Conservation (phyloP, 805 yeast genomes). For the Pichia heedii region DNA sequence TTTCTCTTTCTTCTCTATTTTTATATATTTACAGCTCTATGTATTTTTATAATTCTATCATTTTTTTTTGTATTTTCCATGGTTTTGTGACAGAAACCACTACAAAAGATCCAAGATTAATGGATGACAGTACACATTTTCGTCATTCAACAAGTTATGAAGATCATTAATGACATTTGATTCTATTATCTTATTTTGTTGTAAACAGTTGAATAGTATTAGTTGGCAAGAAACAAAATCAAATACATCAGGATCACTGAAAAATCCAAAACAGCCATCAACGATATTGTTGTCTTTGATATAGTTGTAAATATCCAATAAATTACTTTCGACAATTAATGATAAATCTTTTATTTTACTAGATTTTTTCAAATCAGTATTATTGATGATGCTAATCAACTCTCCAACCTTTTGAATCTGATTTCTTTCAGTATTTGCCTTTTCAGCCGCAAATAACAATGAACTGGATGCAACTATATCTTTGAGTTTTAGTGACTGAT, state of each 20-base stretch:
- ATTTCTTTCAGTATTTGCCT: constrained; percentile 56
- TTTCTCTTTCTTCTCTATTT: too few species aligned
- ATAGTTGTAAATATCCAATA: constrained; percentile 4
- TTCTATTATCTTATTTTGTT: neutral
- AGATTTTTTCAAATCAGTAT: neutral
- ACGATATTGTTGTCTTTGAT: constrained; percentile 7
- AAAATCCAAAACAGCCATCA: constrained; percentile 27
- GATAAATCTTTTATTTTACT: neutral
- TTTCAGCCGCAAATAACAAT: constrained; percentile 57
- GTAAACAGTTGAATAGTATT: constrained; percentile 6
- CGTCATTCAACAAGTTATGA: neutral
- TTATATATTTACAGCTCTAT: too few species aligned
- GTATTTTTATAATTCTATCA: neutral
- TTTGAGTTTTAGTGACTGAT: constrained; percentile 4
- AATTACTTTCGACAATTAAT: neutral
- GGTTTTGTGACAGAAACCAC: neutral
- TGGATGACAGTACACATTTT: constrained; percentile 11
- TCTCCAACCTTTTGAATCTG: constrained; percentile 23
- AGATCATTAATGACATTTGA: neutral
- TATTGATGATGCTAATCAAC: constrained; percentile 5
- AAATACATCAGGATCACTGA: constrained; percentile 19
- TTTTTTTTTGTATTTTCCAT: neutral
- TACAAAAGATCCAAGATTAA: constrained; percentile 7
- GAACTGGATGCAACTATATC: constrained; percentile 15
- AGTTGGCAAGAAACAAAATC: constrained; percentile 16